Conservation (phyloP, 805 yeast genomes). For the Saccharomycopsis capsularis region DNA sequence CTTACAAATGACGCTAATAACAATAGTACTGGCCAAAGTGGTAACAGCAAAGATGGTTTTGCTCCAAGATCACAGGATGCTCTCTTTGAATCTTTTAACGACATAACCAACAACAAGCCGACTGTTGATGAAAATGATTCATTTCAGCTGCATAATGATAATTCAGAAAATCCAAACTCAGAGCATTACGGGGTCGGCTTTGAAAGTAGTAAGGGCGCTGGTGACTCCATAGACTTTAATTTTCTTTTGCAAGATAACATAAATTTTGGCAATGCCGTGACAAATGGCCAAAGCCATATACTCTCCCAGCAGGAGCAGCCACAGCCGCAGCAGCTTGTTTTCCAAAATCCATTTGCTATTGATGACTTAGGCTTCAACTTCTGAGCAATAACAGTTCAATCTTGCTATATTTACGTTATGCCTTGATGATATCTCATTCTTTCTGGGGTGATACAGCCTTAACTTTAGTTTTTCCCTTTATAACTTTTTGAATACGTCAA, state of each 20-base stretch:
- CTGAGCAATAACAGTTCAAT: not conserved
- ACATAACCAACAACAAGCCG: conserved; percentile 3
- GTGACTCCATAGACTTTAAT: not conserved
- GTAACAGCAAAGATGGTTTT: not conserved
- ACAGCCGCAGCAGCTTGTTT: not conserved
- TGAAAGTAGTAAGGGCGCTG: not conserved
- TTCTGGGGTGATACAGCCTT: no score
- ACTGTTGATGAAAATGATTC: no score
- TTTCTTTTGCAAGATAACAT: not conserved
- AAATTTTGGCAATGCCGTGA: not conserved
- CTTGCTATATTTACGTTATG: not conserved
- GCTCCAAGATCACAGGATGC: conserved; percentile 17
- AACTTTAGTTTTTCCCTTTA: no score
- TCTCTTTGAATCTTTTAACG: conserved; percentile 6
- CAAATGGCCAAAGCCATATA: not conserved
- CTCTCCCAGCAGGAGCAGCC: not conserved
- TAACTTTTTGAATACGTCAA: no score
- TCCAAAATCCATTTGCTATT: not conserved
- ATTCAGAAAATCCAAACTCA: not conserved
- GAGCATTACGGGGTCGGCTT: not conserved
- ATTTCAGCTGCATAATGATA: no score
- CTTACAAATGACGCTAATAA: not conserved
- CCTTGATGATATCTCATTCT: no score
- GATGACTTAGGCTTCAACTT: not conserved
- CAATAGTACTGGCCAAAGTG: not conserved